A percentile compares a stretch with the other conserved stretches of the same genome.
phyloP scores from a whole-genome alignment of 2,329 filamentous ascomycete species.

The Stachybotrys chartarum region DNA sequence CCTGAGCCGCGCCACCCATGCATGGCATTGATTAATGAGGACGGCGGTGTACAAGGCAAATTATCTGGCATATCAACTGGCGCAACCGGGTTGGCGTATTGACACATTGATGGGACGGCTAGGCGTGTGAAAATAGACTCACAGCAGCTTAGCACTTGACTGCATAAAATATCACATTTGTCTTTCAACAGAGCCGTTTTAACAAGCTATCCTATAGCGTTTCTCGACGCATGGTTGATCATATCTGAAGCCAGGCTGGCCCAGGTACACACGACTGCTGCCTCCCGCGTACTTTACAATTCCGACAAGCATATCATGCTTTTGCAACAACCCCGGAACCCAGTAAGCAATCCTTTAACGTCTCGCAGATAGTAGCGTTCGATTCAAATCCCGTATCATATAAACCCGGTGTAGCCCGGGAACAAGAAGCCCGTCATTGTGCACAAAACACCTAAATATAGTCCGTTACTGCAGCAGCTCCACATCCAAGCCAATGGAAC shows the following conservation, averaged over 20 bases:
- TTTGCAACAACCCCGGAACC: background rate
- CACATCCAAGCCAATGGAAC: constrained; percentile 96
- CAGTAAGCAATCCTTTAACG: background rate
- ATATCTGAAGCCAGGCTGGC: background rate
- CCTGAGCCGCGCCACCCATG: background rate
- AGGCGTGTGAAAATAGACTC: background rate
- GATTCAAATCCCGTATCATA: background rate
- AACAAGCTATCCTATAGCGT: background rate
- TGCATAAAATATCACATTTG: background rate
- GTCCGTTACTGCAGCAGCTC: constrained; percentile 49
- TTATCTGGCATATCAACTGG: background rate
- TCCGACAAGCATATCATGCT: background rate
- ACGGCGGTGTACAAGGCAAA: background rate
- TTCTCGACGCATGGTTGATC: background rate
- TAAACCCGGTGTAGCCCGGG: background rate
- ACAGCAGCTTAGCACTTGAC: background rate
- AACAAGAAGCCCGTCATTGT: background rate
- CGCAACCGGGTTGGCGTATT: background rate
- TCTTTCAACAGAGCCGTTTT: background rate
- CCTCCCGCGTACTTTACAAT: background rate
- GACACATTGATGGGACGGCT: background rate
- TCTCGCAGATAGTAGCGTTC: background rate
- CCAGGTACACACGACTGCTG: background rate
- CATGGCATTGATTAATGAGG: background rate
- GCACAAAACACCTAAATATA: background rate